Evolutionary conservation across 2,329 filamentous ascomycete genomes (phyloP), one percentile per base, ranked within the genome.

Genomic region (Fusarium nisikadoi): DNA sequence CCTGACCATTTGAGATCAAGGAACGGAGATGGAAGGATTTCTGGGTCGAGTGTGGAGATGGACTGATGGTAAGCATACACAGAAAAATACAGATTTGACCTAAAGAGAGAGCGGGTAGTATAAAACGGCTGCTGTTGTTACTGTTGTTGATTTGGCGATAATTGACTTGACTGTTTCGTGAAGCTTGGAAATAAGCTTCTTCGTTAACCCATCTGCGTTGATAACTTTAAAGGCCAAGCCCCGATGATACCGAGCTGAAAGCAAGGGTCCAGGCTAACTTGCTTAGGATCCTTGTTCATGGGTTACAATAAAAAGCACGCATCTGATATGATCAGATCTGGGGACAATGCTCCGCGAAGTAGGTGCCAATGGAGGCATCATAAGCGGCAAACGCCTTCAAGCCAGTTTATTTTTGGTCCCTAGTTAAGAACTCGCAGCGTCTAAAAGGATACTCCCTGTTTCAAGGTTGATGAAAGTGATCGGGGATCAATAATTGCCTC

Each of bases 221-320:
- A n/a, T 14, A 53, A 55, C 31, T 39, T 20, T 14, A 17, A 25
- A 45, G 13, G 50, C 52, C 66, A 54, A 67, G 54, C 25, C 35
- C 49, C 45, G 69, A 72, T 60, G 39, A 35, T 59, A 39, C 68
- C 64, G 63, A 71, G 63, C 49, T 70, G 65, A 61, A 27, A 46
- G 42, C 63, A 62, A 50, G 47, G 45, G 39, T 13, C 23, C n/a
- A 27, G 8, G 31, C 38, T 63, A 29, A 27, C 23, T 49, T 42
- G 25, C n/a, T 35, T 52, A n/a, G 17, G 9, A 65, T 49, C 63
- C 43, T 43, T 38, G 49, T 36, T 27, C n/a, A 43, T 41, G 43
- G 20, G 20, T 45, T 66, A 45, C 62, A 45, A 60, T 59, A 41
- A 66, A 65, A 66, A 23, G 5, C 38, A 38, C 53, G 39, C 36